Evolutionary conservation across 2,329 filamentous ascomycete species (phyloP), one percentile per base, ranked within the genome.

Genomic region (Colletotrichum viniferum): DNA sequence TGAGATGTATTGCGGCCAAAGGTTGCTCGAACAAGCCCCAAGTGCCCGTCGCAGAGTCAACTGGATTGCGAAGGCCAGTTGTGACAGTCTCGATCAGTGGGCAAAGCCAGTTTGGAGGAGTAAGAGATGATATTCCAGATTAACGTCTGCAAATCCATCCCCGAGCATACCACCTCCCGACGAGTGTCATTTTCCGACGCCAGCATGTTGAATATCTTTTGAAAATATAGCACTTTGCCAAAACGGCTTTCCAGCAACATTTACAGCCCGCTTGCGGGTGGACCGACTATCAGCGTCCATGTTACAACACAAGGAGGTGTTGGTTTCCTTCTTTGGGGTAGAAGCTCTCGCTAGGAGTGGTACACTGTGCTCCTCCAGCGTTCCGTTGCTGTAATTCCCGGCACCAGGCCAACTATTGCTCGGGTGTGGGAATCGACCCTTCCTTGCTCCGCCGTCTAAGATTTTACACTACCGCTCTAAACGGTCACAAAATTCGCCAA

Each of bases 391-490:
- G 36, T 43, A 52, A 55, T 61, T 69, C 38, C 58, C 62, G 30
- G 24, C 28, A 43, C 43, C 38, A 34, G 62, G 24, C 32, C 69
- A 38, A 62, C 28, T 43, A 26, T 70, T 61, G 28, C 56, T 38
- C 52, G 16, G 65, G 30, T 56, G 55, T 28, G 61, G 36, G 18
- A 21, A 30, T 67, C 69, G 30, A 55, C 30, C 24, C 30, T 38
- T 55, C 38, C 56, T 72, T 63, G 34, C 34, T 69, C 34, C 56
- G 56, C 56, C 36, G 16, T 69, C 67, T 69, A 73, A 62, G 56
- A 61, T 60, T 73, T 76, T 76, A 76, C 73, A 76, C 10, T 61
- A 73, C 63, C 73, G 63, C 60, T 76, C 69, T 76, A 65, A 64
- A 69, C 58, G 73, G 69, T 73, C 38, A 68, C 71, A 36, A 56